Evolutionary conservation across 139 green algal species (phyloP).

Genomic region (Micractinium conductrix): DNA sequence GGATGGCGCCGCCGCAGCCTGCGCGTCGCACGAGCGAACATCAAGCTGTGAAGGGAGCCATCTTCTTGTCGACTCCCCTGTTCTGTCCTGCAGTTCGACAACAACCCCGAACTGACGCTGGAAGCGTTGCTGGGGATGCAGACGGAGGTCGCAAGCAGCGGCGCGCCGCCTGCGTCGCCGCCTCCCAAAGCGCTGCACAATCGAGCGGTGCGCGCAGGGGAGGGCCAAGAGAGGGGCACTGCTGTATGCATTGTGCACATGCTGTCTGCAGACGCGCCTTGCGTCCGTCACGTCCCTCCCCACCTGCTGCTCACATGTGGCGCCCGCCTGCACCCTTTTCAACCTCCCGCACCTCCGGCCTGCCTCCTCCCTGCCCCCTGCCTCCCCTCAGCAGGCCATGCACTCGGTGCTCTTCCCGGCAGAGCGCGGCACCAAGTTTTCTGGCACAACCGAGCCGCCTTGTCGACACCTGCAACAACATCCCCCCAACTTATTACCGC

Average conservation of each 20-base stretch:
- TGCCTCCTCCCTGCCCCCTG: not conserved
- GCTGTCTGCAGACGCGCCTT: not conserved
- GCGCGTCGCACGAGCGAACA: not conserved
- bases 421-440: not conserved
- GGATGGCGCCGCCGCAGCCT: not conserved
- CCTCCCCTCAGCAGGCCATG: not conserved
- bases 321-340: not conserved
- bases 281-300: too few relatives aligned
- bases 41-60: not conserved
- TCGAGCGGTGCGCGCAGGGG: not conserved
- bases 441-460: too few relatives aligned
- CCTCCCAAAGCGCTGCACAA: not conserved
- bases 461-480: too few relatives aligned
- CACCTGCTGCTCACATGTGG: too few relatives aligned
- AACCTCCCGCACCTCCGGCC: too few relatives aligned
- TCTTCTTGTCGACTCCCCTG: not conserved
- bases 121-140: not conserved
- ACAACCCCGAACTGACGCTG: constrained; percentile 8
- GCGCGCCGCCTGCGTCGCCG: not conserved
- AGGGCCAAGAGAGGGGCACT: not conserved
- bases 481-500: too few relatives aligned
- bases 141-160: not conserved
- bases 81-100: not conserved
- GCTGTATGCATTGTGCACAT: not conserved
- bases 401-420: not conserved